Base-by-base conservation (phyloP, 2,329 filamentous ascomycete genomes). In the Chrysosporium queenslandicum region DNA sequence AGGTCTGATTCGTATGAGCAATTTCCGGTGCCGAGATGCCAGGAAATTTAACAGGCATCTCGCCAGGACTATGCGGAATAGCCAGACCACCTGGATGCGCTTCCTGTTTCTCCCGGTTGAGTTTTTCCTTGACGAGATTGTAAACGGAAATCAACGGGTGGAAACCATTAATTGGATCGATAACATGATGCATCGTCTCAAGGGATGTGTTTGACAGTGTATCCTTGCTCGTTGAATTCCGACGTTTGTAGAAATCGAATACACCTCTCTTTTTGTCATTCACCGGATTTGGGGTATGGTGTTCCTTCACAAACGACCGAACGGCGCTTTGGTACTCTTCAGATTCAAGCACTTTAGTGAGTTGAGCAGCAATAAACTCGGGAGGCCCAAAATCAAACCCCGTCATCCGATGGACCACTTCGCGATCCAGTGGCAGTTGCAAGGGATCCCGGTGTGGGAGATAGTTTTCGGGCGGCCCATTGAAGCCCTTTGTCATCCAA, bases 191-290 rank as follows among this genome's bases (percentile, higher is more conserved):
- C 16, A 97, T 76, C 3, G 85, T 86, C 66, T 98, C 92, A 1
- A 82, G 80, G 48, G 91, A 97, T n/a, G 87, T 84, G 1, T 83
- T 84, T 4, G 78, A 78, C 57, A 98, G 73, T 2, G 89, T 95
- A 64, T 97, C 92, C 58, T 87, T 81, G 68, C 92, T 97, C 50
- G 80, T 84, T 0, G 91, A 97, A 65, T 90, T 96, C 54, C 90
- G 80, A 59, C 92, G 79, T 71, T 95, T 96, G 72, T 97, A 98
- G 64, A 98, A 97, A 65, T 96, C 91, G 60, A 97, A 96, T 58
- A 96, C 91, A 8, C 87, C 86, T 52, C 91, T 82, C 65, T 82
- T 86, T 72, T 89, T 94, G 69, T 95, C 89, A 14, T 81, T 65
- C 72, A 82, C 66, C 56, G 79, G 62, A 66, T 77, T 66, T 65